A percentile compares a stretch with the other conserved stretches of the same genome.
phyloP scores from a whole-genome alignment of 73 alveolate species.

The Blepharisma stoltei region DNA sequence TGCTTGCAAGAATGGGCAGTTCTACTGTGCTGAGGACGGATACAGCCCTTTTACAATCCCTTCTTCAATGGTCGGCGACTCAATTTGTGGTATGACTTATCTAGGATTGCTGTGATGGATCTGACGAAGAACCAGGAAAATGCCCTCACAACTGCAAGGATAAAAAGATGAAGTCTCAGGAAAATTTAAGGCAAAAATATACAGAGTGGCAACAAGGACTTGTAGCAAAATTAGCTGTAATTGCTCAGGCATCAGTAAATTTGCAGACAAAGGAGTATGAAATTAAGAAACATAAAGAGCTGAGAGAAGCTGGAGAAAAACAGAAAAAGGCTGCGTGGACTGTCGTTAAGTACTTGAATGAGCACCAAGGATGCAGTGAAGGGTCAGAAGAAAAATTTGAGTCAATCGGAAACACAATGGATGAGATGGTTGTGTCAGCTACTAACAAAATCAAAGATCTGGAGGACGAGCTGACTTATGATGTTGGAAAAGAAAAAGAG shows the following conservation, averaged over 20 bases:
- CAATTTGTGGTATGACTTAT: slow-evolving; percentile 12
- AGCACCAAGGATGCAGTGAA: too few species aligned
- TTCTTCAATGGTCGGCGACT: slow-evolving; percentile 8
- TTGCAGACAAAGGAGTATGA: too few species aligned
- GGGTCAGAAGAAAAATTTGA: too few species aligned
- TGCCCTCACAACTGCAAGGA: background rate
- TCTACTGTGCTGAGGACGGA: slow-evolving; percentile 18
- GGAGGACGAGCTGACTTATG: background rate
- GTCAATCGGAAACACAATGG: too few species aligned
- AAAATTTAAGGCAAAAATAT: background rate
- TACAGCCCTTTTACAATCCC: background rate
- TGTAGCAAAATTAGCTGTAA: background rate
- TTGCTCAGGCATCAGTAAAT: too few species aligned
- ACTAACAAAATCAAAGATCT: too few species aligned
- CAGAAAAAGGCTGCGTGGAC: too few species aligned
- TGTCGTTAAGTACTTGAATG: too few species aligned
- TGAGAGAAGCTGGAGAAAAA: too few species aligned
- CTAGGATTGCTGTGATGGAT: slow-evolving; percentile 33
- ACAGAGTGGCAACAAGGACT: slow-evolving; percentile 9
- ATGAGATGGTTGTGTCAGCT: too few species aligned
- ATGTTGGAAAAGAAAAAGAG: slow-evolving; percentile 12
- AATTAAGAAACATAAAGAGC: too few species aligned
- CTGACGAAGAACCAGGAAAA: slow-evolving; percentile 21
- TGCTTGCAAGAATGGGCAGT: background rate
- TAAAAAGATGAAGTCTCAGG: background rate